Base-by-base conservation (phyloP, 169 alveolate genomes). In the Theileria luwenshuni region DNA sequence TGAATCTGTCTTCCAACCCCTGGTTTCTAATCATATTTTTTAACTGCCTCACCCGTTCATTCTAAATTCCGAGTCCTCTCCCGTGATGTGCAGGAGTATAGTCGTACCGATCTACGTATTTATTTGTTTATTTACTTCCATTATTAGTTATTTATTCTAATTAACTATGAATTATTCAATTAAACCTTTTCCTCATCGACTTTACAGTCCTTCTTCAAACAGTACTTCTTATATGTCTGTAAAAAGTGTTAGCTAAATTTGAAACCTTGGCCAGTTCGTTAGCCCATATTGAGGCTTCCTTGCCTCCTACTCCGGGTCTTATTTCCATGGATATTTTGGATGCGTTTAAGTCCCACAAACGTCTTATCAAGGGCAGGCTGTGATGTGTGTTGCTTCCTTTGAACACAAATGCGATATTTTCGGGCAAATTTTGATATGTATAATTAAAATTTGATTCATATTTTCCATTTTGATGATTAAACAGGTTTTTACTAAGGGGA, bases 1-100 rank as follows among this genome's bases (percentile, higher is more conserved):
- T 68, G 32, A 87, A 83, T 12, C 89, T 77, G 48, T 87, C 93
- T 54, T 83, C 90, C 56, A 84, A 45, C 19, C 83, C 83, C 63
- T 63, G 49, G 43, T 76, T 61, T 27, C 84, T 81, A 65, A 1
- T 38, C 45, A 38, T n/a, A 38, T 38, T 38, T 7, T 38, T 7
- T 38, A 10, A 38, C 17, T 10, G 45, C 45, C 83, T 15, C 19
- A 77, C 86, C 80, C 80, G 17, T 69, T 59, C 25, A 41, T 38
- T 19, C 19, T 38, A 72, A 74, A 81, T 1, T 81, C 52, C 28
- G 8, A 10, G 42, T 74, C 89, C 19, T 72, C 68, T 3, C 84
- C 84, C 41, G 74, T 28, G 0, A 81, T 81, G 60, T 56, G 76
- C 23, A 81, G 33, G n/a, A 81, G 28, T 21, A 52, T 54, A 0